Base-by-base conservation (phyloP, 1,284 basidiomycete genomes). In the Ganoderma boninense region DNA sequence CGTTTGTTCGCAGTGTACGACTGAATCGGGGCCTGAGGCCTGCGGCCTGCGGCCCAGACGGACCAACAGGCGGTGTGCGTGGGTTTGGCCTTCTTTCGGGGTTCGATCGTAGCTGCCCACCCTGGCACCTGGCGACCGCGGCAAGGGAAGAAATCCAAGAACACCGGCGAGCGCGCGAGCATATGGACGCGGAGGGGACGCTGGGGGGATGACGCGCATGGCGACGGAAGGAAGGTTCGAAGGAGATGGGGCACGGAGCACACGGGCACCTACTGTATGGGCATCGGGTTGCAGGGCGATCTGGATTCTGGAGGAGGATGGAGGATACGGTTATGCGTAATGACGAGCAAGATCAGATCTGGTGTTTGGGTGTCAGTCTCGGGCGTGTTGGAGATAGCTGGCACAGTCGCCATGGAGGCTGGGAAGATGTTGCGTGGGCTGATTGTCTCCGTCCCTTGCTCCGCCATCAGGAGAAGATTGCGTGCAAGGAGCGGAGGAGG, bases 1-100 rank as follows among this genome's bases (percentile, higher is more conserved):
- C 59, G n/a, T 49, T 49, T 64, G 67, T 66, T 69, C 68, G 68
- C 68, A 78, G 77, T 78, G 52, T 78, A 78, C 71, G 77, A 78
- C 66, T 78, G 67, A 74, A 52, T 59, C 66, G 61, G 32, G 66
- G 61, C 54, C 23, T 10, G 29, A 32, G n/a, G n/a, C n/a, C n/a
- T n/a, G n/a, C n/a, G 18, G 54, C 54, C 23, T 10, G 16, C 18
- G 18, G 54, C 32, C 52, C 52, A 70, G 71, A 67, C n/a, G 20
- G 46, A 18, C 46, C 6, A 49, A 49, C 46, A n/a, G 46, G 14
- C 11, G 49, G 23, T 26, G 23, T 52, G 49, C 49, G 23, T 26
- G 49, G 23, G 32, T n/a, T 61, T n/a, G 42, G 46, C 43, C 62
- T 69, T 66, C 68, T 52, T 67, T 40, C 69, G 67, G 72, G 63